These are phyloP conservation scores for Aristolochia contorta DNA, from an alignment of 164 flowering plant species.

Conservation along the genomic window DNA sequence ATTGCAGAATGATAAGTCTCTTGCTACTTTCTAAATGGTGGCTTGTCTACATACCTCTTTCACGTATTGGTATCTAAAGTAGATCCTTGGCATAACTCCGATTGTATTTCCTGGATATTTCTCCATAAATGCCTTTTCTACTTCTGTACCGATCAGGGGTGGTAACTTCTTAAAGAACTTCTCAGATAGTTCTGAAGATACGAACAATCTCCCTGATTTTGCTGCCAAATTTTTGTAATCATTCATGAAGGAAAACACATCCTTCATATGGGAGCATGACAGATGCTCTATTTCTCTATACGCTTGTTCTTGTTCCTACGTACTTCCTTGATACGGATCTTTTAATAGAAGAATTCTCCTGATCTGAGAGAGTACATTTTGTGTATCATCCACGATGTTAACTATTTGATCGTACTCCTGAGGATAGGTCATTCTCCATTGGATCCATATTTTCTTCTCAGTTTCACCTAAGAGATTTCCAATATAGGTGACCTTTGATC, in stretches of 20 bases:
- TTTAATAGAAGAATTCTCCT: too few species aligned
- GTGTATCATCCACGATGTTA: too few species aligned
- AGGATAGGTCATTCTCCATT: conserved; percentile 3
- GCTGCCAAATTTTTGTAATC: conserved; percentile 3
- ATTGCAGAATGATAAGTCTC: conserved; percentile 8
- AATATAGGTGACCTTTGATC: background rate
- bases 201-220: conserved; percentile 6
- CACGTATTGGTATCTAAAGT: background rate
- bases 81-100: background rate
- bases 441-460: conserved; percentile 5
- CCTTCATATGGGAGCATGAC: background rate
- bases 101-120: conserved; percentile 1
- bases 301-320: conserved; percentile 4
- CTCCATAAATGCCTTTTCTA: background rate
- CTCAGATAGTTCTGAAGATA: conserved; percentile 1
- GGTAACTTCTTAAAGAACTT: conserved; percentile 8
- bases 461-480: conserved; percentile 4
- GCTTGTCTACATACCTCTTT: conserved; percentile 6
- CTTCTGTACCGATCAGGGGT: background rate
- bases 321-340: conserved; percentile 5
- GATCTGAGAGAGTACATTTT: too few species aligned
- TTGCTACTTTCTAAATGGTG: conserved; percentile 1
- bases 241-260: conserved; percentile 2
- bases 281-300: conserved; percentile 6
- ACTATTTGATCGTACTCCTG: too few species aligned